Evolutionary conservation across 345 rosid species (phyloP).

Genomic region (Cardamine resedifolia): DNA sequence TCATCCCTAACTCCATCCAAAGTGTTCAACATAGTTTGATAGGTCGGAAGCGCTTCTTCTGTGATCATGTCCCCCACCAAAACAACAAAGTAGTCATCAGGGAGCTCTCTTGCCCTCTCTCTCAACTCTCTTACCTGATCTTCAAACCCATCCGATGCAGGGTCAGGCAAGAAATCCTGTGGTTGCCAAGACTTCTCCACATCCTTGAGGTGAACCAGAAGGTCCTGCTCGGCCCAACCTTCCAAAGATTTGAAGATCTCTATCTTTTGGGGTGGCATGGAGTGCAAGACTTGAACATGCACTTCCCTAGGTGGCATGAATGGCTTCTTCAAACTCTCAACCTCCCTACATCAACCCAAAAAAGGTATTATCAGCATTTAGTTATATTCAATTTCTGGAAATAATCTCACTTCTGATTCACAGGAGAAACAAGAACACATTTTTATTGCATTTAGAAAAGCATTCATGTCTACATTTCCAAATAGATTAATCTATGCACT

Average conservation of each 20-base stretch:
- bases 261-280: constrained; percentile 88
- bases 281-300: constrained; percentile 84
- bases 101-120: constrained; percentile 76
- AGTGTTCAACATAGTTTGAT: constrained; percentile 76
- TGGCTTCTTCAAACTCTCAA: constrained; percentile 69
- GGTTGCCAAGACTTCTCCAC: constrained; percentile 98
- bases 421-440: constrained; percentile 2
- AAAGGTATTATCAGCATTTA: background rate
- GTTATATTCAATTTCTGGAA: background rate
- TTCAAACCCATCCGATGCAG: constrained; percentile 74
- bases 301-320: constrained; percentile 74
- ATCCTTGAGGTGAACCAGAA: constrained; percentile 68
- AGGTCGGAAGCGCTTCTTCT: constrained; percentile 86
- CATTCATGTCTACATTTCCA: background rate
- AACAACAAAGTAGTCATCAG: constrained; percentile 83
- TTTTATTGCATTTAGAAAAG: background rate
- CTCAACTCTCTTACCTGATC: constrained; percentile 83
- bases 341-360: constrained; percentile 52
- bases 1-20: constrained; percentile 78
- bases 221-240: constrained; percentile 76
- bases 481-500: background rate
- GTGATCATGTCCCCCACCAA: constrained; percentile 89
- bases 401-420: background rate
- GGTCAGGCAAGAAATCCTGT: constrained; percentile 86
- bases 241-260: constrained; percentile 90